Evolutionary conservation across 176 grass and related monocot species (phyloP).

Genomic region (Oryza officinalis): DNA sequence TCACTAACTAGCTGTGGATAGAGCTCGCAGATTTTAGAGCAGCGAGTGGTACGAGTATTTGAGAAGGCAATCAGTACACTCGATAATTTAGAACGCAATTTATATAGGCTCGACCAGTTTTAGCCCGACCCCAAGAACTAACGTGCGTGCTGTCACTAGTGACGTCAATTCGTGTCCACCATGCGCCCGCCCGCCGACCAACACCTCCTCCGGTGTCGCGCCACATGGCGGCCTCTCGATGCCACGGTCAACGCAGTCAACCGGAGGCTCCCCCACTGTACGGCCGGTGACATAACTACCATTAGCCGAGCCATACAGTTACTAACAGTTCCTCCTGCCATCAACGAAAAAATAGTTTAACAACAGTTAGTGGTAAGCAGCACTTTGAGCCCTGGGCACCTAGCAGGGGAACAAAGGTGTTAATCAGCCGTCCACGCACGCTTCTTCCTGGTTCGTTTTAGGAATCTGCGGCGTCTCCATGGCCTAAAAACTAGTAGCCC

Average conservation of each 20-base stretch:
- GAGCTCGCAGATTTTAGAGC: too few species aligned
- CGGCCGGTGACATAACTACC: background rate
- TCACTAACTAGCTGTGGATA: background rate
- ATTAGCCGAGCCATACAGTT: background rate
- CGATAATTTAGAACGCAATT: too few species aligned
- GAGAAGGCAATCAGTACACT: too few species aligned
- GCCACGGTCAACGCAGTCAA: background rate
- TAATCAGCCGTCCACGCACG: slow-evolving; percentile 30
- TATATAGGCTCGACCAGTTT: too few species aligned
- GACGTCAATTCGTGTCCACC: background rate
- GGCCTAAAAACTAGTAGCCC: background rate
- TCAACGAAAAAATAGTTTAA: too few species aligned
- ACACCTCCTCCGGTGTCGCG: background rate
- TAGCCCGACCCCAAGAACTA: background rate
- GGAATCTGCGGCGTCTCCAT: background rate
- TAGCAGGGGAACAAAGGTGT: background rate
- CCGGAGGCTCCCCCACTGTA: background rate
- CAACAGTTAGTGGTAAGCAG: background rate
- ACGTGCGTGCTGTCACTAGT: background rate
- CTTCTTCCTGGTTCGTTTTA: background rate
- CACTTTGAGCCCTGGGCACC: background rate
- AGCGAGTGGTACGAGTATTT: too few species aligned
- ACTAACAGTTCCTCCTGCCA: background rate
- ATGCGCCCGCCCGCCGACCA: background rate
- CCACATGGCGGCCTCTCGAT: background rate